Base-by-base conservation (phyloP, 257 asterid species). In the Gentiana straminea region DNA sequence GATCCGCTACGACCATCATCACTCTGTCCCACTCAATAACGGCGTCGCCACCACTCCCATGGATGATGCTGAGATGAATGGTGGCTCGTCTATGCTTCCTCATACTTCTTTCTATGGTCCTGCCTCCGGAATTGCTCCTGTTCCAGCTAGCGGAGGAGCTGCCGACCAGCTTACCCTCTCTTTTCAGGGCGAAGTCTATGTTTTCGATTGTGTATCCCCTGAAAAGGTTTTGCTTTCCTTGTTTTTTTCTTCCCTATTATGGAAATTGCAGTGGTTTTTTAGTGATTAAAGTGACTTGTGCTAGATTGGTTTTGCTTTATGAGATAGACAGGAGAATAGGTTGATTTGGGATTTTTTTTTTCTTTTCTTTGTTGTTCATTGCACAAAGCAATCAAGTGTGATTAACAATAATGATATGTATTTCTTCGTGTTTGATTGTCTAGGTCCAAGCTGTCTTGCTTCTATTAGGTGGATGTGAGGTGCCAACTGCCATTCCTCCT, bases 121-220 rank as follows among this genome's bases (percentile, higher is more conserved):
- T 2, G 68, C 64, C 66, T 57, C 92, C 7, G 93, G 77, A 43
- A 67, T 80, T 55, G 57, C 50, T 52, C 71, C 69, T 61, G 61
- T 66, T 15, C 67, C 76, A 24, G 58, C 73, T 3, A 79, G 58
- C 2, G 90, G 82, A 10, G 79, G 68, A 44, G 84, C 70, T n/a
- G 75, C 94, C 55, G 94, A 92, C 78, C 99, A 88, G 86, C 97
- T 88, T 36, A 85, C 94, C 68, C 81, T 92, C 57, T 85, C 99
- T 63, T 92, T 92, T 73, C 99, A 83, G 81, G 99, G 95, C 6
- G 94, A 92, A 69, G 94, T 92, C 60, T 92, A 75, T 49, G 99
- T 88, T 49, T 92, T 85, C 73, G 97, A 85, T 79, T 75, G 94
- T 2, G 97, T 88, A 71, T 80, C 94, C 12, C 95, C 94, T 33